A percentile compares a stretch with the other conserved stretches of the same genome.
phyloP scores from a whole-genome alignment of 805 yeast species.

The Kuraishia borneana region DNA sequence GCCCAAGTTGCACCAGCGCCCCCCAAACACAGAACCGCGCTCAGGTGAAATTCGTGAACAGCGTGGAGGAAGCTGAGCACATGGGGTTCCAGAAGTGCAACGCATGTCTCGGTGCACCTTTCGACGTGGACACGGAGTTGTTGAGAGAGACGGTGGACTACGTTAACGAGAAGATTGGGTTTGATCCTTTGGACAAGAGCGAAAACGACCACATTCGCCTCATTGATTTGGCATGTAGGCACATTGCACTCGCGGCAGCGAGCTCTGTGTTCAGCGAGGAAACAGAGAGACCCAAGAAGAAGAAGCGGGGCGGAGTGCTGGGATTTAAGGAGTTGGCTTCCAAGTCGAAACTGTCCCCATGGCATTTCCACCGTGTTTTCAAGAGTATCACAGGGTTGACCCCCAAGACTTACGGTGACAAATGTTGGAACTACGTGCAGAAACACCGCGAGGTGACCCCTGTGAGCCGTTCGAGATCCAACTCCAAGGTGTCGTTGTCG shows the following conservation, averaged over 20 bases:
- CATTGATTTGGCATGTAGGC: constrained; percentile 73
- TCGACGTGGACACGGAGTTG: constrained; percentile 33
- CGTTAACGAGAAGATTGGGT: constrained; percentile 49
- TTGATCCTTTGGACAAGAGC: constrained; percentile 35
- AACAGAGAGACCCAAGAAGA: constrained; percentile 17
- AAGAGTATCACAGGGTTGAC: constrained; percentile 79
- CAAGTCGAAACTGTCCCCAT: constrained; percentile 71
- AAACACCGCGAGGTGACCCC: constrained; percentile 15
- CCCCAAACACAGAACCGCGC: constrained; percentile 28
- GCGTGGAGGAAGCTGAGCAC: constrained; percentile 27
- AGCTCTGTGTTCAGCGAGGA: constrained; percentile 15
- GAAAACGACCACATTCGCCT: constrained; percentile 60
- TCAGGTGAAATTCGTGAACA: constrained; percentile 33
- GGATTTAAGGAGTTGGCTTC: constrained; percentile 85
- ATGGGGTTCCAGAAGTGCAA: constrained; percentile 41
- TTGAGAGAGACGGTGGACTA: constrained; percentile 37
- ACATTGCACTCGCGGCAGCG: constrained; percentile 73
- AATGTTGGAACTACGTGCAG: constrained; percentile 55
- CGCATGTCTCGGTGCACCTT: constrained; percentile 41
- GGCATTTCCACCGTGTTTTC: constrained; percentile 92
- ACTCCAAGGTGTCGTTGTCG: no score
- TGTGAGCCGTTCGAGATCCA: neutral
- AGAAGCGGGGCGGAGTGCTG: constrained; percentile 63
- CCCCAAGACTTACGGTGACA: constrained; percentile 82
- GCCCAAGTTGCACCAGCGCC: constrained; percentile 56